These are phyloP conservation scores for Wickerhamomyces canadensis DNA, from an alignment of 805 yeast species.

Conservation along the genomic window DNA sequence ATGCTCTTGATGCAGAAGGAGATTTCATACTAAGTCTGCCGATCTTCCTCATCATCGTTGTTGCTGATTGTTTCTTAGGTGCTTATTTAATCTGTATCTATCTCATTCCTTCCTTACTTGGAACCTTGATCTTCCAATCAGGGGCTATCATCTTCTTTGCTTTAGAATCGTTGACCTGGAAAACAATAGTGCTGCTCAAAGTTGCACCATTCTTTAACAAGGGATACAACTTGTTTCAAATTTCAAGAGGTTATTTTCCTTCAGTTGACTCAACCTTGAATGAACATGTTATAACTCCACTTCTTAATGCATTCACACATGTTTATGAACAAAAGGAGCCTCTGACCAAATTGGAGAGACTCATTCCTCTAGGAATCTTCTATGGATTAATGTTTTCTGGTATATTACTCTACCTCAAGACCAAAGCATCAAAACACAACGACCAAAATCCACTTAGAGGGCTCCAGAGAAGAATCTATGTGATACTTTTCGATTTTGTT, in stretches of 20 bases:
- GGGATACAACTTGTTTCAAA: not conserved
- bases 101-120: constrained; percentile 43
- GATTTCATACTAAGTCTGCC: constrained; percentile 13
- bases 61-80: constrained; percentile 26
- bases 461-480: constrained; percentile 44
- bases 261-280: constrained; percentile 4
- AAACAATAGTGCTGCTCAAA: constrained; percentile 2
- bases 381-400: constrained; percentile 26
- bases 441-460: constrained; percentile 43
- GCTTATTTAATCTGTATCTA: constrained; percentile 38
- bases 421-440: constrained; percentile 22
- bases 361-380: constrained; percentile 30
- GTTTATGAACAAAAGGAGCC: constrained; percentile 22
- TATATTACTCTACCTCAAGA: constrained; percentile 27
- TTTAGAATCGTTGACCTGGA: constrained; percentile 2
- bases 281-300: constrained; percentile 17
- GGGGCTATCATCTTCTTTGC: constrained; percentile 9
- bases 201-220: constrained; percentile 1
- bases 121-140: constrained; percentile 23
- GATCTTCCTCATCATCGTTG: constrained; percentile 13
- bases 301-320: constrained; percentile 9
- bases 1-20: constrained; percentile 10
- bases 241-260: not conserved
- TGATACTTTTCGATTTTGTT: constrained; percentile 45
- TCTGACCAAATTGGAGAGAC: constrained; percentile 33